Evolutionary conservation across 1,139 yeast species (phyloP).

Genomic region (Suhomyces yuchorum): DNA sequence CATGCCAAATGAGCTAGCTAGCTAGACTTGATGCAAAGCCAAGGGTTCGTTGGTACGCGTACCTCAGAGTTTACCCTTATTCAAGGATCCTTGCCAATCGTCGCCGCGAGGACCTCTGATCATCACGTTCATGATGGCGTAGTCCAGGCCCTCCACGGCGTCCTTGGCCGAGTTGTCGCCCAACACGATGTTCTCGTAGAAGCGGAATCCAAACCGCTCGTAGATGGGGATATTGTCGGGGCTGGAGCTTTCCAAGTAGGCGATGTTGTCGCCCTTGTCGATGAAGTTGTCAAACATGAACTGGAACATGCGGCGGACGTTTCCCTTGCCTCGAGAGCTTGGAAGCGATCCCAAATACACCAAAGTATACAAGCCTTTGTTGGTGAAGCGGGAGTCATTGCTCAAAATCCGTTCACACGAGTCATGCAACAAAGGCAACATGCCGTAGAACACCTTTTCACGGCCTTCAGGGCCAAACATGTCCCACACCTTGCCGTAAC

Average conservation of each 20-base stretch:
- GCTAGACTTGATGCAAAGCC: constrained; percentile 1
- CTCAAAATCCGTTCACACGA: constrained; percentile 42
- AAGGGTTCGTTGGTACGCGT: neutral
- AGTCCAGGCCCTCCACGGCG: constrained; percentile 47
- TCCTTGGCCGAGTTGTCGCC: constrained; percentile 38
- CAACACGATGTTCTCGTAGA: constrained; percentile 51
- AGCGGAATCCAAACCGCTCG: constrained; percentile 55
- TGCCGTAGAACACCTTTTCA: constrained; percentile 54
- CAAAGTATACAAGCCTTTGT: constrained; percentile 53
- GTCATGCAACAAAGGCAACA: constrained; percentile 60
- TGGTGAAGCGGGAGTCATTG: constrained; percentile 37
- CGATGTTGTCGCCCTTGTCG: constrained; percentile 44
- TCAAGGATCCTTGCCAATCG: constrained; percentile 34
- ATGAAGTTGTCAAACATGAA: constrained; percentile 54
- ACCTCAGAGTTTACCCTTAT: constrained; percentile 17
- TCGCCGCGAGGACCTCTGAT: constrained; percentile 49
- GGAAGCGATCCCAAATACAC: constrained; percentile 63
- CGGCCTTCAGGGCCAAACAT: constrained; percentile 55
- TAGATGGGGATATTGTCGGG: constrained; percentile 57
- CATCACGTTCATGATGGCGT: constrained; percentile 61
- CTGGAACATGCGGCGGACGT: constrained; percentile 60
- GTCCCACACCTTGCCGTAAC: constrained; percentile 58
- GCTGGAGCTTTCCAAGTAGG: constrained; percentile 64
- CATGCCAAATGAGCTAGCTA: neutral
- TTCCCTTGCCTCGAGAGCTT: constrained; percentile 68